Base-by-base conservation (phyloP, 371 early-diverging fungal species). In the Smittium culicis region DNA sequence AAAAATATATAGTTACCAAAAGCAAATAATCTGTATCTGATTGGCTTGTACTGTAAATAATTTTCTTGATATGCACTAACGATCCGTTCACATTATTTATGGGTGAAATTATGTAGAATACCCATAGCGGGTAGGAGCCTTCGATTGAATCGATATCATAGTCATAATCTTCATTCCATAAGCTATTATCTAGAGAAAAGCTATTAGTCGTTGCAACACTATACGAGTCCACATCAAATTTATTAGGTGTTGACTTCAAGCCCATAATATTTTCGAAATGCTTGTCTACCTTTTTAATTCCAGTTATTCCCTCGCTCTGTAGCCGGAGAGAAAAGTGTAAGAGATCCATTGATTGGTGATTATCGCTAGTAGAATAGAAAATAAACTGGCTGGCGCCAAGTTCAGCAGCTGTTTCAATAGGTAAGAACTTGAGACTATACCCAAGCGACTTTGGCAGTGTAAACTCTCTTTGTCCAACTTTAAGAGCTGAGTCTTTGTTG, bases 41-140 rank as follows among this genome's bases (percentile, higher is more conserved):
- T 35, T 34, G 30, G 24, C 54, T 54, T 25, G 65, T 11, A 24
- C 65, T 34, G 54, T 64, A 45, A 29, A 64, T 35, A 3, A 35
- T 54, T 45, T 29, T 64, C 30, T 64, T 64, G 14, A 32, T 17
- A 25, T 64, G 65, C 2, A 64, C 65, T 11, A 64, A 27, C 30
- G 24, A 45, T 24, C 27, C 35, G 35, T 20, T 30, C 2, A 34
- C 27, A 20, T 45, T 34, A 11, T 29, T 2, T 14, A 64, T 27
- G 27, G 33, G 35, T 1, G 25, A 27, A 35, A 64, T 35, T 25
- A 64, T 11, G 28, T 45, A 64, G 27, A 64, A 64, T 16, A 64
- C 35, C 8, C 65, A 17, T 25, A 62, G 25, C 5, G 57, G 27
- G 25, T 27, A n/a, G 8, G 32, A 17, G 29, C 34, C 24, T 20